A percentile compares a stretch with the other conserved stretches of the same genome.
phyloP scores from a whole-genome alignment of 2,329 filamentous ascomycete species.

The Diaporthe citriasiana region DNA sequence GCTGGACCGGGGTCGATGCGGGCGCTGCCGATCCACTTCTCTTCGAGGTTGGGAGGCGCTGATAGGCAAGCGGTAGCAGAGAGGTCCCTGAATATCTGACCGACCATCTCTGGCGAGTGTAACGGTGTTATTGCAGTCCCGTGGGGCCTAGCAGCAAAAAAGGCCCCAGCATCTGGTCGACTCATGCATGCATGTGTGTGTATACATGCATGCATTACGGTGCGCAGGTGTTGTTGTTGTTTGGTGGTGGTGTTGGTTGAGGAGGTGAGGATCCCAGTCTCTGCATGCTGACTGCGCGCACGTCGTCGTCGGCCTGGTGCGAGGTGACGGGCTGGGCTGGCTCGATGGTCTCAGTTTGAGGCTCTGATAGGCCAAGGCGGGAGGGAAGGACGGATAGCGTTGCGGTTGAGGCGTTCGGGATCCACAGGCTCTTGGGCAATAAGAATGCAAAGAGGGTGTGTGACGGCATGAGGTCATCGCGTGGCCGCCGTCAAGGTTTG shows the following conservation, averaged over 20 bases:
- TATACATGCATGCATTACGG: neutral
- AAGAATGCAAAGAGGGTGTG: neutral
- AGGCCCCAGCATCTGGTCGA: neutral
- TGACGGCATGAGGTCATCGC: slow-evolving; percentile 35
- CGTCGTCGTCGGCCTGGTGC: slow-evolving; percentile 18
- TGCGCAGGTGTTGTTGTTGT: neutral
- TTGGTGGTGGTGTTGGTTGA: neutral
- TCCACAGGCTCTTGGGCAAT: slow-evolving; percentile 11
- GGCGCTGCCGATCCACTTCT: slow-evolving; percentile 14
- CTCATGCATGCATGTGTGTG: neutral
- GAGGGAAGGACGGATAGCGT: slow-evolving; percentile 9
- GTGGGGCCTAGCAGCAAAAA: slow-evolving; percentile 25
- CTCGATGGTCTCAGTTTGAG: slow-evolving; percentile 12
- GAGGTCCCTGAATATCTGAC: slow-evolving; percentile 37
- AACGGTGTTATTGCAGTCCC: slow-evolving; percentile 25
- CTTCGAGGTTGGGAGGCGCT: neutral
- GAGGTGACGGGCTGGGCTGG: neutral
- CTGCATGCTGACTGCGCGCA: slow-evolving; percentile 33
- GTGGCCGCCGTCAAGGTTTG: slow-evolving; percentile 25
- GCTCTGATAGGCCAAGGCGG: slow-evolving; percentile 40
- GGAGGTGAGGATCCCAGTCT: neutral
- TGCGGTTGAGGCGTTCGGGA: slow-evolving; percentile 11
- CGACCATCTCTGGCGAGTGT: slow-evolving; percentile 25
- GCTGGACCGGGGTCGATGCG: slow-evolving; percentile 2
- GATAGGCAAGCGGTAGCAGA: slow-evolving; percentile 28